These are phyloP conservation scores for Pterocarpus santalinus DNA, from an alignment of 306 rosid species.

Conservation along the genomic window DNA sequence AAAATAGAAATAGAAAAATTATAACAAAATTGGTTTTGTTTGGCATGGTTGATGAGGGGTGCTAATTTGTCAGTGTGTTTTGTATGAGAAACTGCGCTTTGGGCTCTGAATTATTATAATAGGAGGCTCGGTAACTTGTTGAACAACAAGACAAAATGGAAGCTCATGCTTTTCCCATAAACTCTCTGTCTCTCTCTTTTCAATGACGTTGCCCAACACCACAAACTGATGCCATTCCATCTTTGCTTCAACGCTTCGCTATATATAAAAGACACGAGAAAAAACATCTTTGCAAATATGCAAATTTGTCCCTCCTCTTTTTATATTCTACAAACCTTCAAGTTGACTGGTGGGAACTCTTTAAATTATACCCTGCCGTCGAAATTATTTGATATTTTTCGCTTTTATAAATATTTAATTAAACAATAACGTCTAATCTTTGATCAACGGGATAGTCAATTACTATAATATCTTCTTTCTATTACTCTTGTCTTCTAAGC, in stretches of 20 bases:
- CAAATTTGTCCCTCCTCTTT: slow-evolving; percentile 25
- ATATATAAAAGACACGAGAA: slow-evolving; percentile 35
- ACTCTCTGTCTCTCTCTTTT: slow-evolving; percentile 27
- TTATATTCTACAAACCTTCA: slow-evolving; percentile 9
- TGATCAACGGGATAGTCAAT: neutral
- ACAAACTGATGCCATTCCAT: slow-evolving; percentile 42
- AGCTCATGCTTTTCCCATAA: slow-evolving; percentile 32
- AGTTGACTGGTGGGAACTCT: slow-evolving; percentile 9
- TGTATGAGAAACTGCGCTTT: neutral
- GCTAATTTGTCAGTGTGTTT: slow-evolving; percentile 39
- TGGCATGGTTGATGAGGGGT: slow-evolving; percentile 9
- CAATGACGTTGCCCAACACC: slow-evolving; percentile 10
- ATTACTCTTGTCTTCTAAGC: neutral
- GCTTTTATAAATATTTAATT: neutral
- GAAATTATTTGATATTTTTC: neutral
- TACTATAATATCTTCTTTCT: no score
- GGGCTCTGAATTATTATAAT: slow-evolving; percentile 30
- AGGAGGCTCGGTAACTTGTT: slow-evolving; percentile 23
- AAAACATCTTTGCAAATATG: slow-evolving; percentile 15
- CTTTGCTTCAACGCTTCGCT: slow-evolving; percentile 12
- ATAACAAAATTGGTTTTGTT: slow-evolving; percentile 1
- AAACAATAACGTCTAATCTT: neutral
- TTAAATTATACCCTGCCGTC: neutral
- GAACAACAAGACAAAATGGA: slow-evolving; percentile 49
- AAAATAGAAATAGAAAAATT: neutral